Percentiles rank a stretch among this genome's conserved stretches.
Conservation (phyloP, 495 filamentous ascomycete species). For the Xylona heveae region DNA sequence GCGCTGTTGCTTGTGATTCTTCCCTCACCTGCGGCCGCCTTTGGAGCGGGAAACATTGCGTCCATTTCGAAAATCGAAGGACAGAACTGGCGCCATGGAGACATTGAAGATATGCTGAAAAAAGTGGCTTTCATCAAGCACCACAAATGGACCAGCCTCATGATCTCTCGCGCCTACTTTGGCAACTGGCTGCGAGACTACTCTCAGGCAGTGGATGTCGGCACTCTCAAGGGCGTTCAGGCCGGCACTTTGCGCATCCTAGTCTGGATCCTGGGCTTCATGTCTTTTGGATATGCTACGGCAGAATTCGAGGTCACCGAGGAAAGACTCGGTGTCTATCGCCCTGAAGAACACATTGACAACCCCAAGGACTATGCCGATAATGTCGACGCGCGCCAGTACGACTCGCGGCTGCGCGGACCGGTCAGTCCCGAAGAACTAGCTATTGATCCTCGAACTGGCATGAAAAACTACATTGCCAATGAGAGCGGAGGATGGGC, state of each 20-base stretch:
- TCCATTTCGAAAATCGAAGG: conserved; percentile 87
- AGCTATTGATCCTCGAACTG: conserved; percentile 61
- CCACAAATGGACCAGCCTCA: conserved; percentile 85
- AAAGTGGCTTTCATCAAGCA: conserved; percentile 70
- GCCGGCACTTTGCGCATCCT: conserved; percentile 79
- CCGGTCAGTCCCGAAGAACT: conserved; percentile 58
- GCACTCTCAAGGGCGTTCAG: conserved; percentile 71
- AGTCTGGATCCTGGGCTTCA: conserved; percentile 78
- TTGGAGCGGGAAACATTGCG: conserved; percentile 92
- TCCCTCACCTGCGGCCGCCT: conserved; percentile 43
- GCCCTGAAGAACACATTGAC: conserved; percentile 88
- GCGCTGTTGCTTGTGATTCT: conserved; percentile 37
- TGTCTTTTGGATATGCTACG: conserved; percentile 92
- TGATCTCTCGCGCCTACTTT: conserved; percentile 83
- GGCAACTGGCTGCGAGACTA: conserved; percentile 36
- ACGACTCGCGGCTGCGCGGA: conserved; percentile 60
- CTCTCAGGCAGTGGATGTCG: conserved; percentile 81
- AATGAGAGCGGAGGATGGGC: conserved; percentile 73
- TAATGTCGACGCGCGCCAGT: conserved; percentile 63
- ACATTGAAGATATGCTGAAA: conserved; percentile 81
- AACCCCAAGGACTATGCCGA: conserved; percentile 88
- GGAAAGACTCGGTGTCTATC: conserved; percentile 76
- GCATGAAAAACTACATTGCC: conserved; percentile 98
- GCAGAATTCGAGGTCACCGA: conserved; percentile 90
- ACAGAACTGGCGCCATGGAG: conserved; percentile 87